A percentile compares a stretch with the other conserved stretches of the same genome.
Evolutionary conservation across 2,329 filamentous ascomycete genomes (phyloP).

Genomic region (Ophiocordyceps robertsii): DNA sequence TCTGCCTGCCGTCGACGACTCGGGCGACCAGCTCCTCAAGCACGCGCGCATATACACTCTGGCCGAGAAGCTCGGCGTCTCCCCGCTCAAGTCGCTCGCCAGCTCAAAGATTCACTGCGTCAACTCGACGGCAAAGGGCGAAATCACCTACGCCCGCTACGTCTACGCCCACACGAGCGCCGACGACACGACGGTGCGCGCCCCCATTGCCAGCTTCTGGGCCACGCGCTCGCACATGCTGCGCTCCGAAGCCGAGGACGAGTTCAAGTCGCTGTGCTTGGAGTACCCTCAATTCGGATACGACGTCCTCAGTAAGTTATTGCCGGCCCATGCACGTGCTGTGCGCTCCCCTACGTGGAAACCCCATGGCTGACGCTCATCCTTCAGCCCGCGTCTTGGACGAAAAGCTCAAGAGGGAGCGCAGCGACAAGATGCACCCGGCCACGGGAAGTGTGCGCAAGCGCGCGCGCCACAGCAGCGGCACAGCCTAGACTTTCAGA

Average conservation of each 20-base stretch:
- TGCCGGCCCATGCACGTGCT: too few relatives aligned
- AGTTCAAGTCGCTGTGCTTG: conserved; percentile 75
- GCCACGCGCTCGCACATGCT: conserved; percentile 67
- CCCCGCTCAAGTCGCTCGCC: conserved; percentile 59
- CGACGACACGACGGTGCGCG: conserved; percentile 61
- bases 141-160: conserved; percentile 84
- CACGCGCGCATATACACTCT: conserved; percentile 86
- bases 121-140: conserved; percentile 73
- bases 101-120: conserved; percentile 88
- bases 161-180: conserved; percentile 65
- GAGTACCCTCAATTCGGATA: conserved; percentile 88
- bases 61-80: conserved; percentile 62
- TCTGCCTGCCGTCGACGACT: conserved; percentile 55
- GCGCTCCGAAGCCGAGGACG: conserved; percentile 71
- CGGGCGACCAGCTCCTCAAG: conserved; percentile 72
- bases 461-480: conserved; percentile 38
- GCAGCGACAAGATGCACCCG: conserved; percentile 45
- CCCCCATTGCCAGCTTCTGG: conserved; percentile 84
- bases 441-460: conserved; percentile 37
- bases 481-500: conserved; percentile 3
- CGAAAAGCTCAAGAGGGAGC: conserved; percentile 52
- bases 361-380: not conserved
- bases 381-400: conserved; percentile 45
- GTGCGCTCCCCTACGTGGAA: not conserved
- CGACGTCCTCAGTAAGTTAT: conserved; percentile 67